phyloP scores from a whole-genome alignment of 2,329 filamentous ascomycete genomes.

The Moelleriella libera region DNA sequence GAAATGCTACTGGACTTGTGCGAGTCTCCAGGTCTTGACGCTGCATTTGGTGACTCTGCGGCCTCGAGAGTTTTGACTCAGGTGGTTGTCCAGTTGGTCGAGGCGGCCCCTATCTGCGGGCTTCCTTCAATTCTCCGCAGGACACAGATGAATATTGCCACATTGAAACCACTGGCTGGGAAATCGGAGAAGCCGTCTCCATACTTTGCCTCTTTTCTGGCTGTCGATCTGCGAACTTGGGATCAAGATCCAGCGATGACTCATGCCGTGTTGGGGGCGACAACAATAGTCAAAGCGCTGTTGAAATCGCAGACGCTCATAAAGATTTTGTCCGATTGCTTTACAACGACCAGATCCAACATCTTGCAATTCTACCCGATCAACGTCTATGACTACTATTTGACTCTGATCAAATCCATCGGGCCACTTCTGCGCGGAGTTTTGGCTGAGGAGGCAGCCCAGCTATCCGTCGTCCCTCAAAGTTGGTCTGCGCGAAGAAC shows the following conservation, averaged over 20 bases:
- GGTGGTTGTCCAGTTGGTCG: slow-evolving; percentile 65
- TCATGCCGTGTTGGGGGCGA: slow-evolving; percentile 47
- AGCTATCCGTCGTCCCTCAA: slow-evolving; percentile 60
- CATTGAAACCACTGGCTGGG: slow-evolving; percentile 49
- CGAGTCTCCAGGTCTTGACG: slow-evolving; percentile 66
- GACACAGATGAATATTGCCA: slow-evolving; percentile 53
- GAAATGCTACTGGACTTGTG: slow-evolving; percentile 76
- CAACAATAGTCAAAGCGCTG: slow-evolving; percentile 62
- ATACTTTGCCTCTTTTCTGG: slow-evolving; percentile 59
- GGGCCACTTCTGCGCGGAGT: slow-evolving; percentile 67
- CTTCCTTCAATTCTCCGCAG: slow-evolving; percentile 70
- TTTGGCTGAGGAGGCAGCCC: slow-evolving; percentile 69
- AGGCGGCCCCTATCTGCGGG: slow-evolving; percentile 66
- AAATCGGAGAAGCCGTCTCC: slow-evolving; percentile 34
- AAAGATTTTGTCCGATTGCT: slow-evolving; percentile 61
- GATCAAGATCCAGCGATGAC: slow-evolving; percentile 18
- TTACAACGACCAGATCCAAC: slow-evolving; percentile 52
- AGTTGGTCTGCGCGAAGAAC: slow-evolving; percentile 37
- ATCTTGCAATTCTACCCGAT: slow-evolving; percentile 56
- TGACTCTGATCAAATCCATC: slow-evolving; percentile 56
- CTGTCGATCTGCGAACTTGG: slow-evolving; percentile 20
- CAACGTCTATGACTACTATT: slow-evolving; percentile 77
- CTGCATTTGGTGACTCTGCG: slow-evolving; percentile 40
- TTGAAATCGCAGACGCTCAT: slow-evolving; percentile 65
- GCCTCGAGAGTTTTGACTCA: slow-evolving; percentile 58